Base-by-base conservation (phyloP, 2,329 filamentous ascomycete species). In the Sclerotinia glacialis region DNA sequence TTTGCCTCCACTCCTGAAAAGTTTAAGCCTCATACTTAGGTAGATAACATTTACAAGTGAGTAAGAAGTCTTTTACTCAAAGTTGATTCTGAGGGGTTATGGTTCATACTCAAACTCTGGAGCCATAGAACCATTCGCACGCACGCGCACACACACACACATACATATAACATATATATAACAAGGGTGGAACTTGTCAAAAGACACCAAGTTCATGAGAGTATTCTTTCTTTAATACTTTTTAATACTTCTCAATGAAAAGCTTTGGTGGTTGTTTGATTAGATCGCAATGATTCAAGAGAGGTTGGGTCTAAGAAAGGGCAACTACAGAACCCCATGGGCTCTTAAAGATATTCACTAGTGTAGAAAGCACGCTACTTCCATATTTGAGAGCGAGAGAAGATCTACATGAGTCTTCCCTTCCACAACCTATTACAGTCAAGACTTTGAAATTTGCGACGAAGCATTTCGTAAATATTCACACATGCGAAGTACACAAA, bases 31-130 rank as follows among this genome's bases (percentile, higher is more conserved):
- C 44, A 37, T 11, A 4, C 12, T 31, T 26, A 28, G 23, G 28
- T 60, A 34, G 28, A 60, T 37, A 11, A 12, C 14, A 18, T 49
- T 16, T 44, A 44, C 7, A 44, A 14, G 16, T 14, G 37, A 58
- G 55, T 60, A 49, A 60, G 58, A 60, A 60, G 58, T 60, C 7
- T 60, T 49, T 60, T 26, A 12, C 58, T 60, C 28, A 37, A 5
- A 42, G n/a, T 40, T 55, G 21, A 14, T 18, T 7, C 16, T 37
- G 21, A 26, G 18, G 16, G 7, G 8, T 21, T 14, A 21, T 49
- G 44, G 23, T 37, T 4, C 28, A 37, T 18, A 26, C n/a, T 21
- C 28, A 7, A 26, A 11, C 11, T 49, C 28, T 18, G 21, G 21
- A 49, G 44, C n/a, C 12, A 47, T 37, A 21, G 11, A 46, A 37